Evolutionary conservation across 2,329 filamentous ascomycete genomes (phyloP).

Genomic region (Fusarium kyushuense): DNA sequence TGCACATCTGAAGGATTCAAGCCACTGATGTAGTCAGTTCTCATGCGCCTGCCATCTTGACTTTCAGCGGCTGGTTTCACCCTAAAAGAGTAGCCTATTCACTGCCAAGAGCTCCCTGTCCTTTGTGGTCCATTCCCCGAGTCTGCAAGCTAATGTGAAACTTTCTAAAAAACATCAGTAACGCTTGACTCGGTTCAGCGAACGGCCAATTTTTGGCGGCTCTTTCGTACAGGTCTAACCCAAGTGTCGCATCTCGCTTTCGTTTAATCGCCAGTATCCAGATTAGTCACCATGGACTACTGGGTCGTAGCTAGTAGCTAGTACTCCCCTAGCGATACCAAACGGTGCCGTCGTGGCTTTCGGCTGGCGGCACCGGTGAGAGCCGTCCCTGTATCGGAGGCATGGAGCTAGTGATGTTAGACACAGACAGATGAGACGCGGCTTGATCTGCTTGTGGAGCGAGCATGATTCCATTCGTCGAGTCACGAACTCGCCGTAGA

Average conservation of each 20-base stretch:
- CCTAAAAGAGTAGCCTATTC: conserved; percentile 9
- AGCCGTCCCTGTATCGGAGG: conserved; percentile 12
- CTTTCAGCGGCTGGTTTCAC: conserved; percentile 21
- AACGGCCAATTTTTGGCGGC: background rate
- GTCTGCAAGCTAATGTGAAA: background rate
- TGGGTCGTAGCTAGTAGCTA: conserved; percentile 2
- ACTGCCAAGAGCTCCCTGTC: conserved; percentile 6
- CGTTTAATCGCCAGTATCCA: background rate
- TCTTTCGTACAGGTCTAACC: background rate
- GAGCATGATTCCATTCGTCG: conserved; percentile 23
- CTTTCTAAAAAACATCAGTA: background rate
- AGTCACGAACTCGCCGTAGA: conserved; percentile 6
- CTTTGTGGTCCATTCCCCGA: background rate
- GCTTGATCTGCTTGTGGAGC: conserved; percentile 3
- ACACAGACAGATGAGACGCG: background rate
- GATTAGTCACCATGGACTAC: conserved; percentile 12
- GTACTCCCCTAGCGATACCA: background rate
- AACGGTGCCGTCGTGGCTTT: conserved; percentile 7
- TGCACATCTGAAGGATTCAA: conserved; percentile 11
- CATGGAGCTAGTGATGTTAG: conserved; percentile 2
- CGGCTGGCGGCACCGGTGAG: conserved; percentile 30
- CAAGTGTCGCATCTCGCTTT: conserved; percentile 5
- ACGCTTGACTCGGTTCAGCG: background rate
- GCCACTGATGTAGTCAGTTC: conserved; percentile 30
- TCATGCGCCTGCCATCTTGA: conserved; percentile 14